phyloP scores from a whole-genome alignment of 225 moss, liverwort and hornwort genomes.

The Neckera pumila region DNA sequence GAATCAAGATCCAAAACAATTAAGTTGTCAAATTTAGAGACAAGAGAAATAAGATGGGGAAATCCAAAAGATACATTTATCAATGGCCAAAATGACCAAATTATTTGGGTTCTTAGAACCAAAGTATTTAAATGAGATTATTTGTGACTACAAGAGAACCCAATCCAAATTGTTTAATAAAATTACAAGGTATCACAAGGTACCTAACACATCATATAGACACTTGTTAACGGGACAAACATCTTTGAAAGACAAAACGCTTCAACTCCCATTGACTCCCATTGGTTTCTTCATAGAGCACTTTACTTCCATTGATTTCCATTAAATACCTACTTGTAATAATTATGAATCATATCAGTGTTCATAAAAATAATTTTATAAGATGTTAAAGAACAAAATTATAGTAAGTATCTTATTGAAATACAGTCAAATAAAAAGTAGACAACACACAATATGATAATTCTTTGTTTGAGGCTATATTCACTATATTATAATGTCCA shows the following conservation, averaged over 20 bases:
- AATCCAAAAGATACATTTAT: too few relatives aligned
- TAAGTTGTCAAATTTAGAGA: neutral
- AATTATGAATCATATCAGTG: neutral
- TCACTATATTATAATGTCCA: neutral
- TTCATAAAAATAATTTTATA: neutral
- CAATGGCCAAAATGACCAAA: too few relatives aligned
- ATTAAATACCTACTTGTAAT: neutral
- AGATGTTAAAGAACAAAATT: neutral
- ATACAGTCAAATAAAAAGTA: neutral
- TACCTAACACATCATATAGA: neutral
- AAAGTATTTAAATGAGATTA: neutral
- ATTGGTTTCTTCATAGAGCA: neutral
- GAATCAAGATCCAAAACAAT: neutral
- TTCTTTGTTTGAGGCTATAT: neutral
- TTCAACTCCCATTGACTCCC: neutral
- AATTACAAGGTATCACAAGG: neutral
- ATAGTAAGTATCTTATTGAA: neutral
- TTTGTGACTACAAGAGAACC: rapidly evolving
- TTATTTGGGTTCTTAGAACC: neutral
- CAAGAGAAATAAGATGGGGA: too few relatives aligned
- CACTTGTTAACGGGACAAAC: neutral
- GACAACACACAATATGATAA: neutral
- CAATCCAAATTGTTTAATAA: rapidly evolving
- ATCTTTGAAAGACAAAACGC: neutral
- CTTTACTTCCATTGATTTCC: neutral